These are phyloP conservation scores for Eragrostis curvula DNA, from an alignment of 176 grass and related monocot species.

Conservation along the genomic window DNA sequence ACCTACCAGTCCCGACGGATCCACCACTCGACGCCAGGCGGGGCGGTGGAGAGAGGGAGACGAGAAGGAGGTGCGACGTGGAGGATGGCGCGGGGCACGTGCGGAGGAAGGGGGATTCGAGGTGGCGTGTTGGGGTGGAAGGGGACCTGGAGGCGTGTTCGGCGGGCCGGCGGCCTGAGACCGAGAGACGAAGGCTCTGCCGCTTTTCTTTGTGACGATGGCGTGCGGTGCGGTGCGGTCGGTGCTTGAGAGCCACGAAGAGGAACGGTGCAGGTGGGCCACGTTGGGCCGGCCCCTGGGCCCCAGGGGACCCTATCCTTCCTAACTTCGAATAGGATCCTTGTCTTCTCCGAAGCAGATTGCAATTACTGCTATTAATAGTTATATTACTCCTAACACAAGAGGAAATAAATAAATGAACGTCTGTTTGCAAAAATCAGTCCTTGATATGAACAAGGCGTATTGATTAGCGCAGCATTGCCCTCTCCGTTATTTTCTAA, in stretches of 20 bases:
- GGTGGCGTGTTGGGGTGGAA: conserved; percentile 25
- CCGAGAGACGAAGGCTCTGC: background rate
- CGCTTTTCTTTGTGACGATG: conserved; percentile 23
- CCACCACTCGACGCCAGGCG: conserved; percentile 23
- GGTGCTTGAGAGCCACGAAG: background rate
- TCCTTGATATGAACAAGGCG: too few relatives aligned
- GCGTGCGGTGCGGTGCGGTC: conserved; percentile 1
- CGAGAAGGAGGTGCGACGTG: background rate
- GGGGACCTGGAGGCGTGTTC: conserved; percentile 25
- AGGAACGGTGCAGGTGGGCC: conserved; percentile 18
- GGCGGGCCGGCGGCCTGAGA: background rate
- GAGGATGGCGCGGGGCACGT: conserved; percentile 3
- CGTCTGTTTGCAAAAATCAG: too few relatives aligned
- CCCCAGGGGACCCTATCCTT: background rate
- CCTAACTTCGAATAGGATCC: background rate
- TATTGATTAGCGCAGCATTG: too few relatives aligned
- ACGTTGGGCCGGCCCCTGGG: background rate
- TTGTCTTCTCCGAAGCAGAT: conserved; percentile 11
- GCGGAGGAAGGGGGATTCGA: conserved; percentile 16
- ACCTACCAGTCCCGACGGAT: conserved; percentile 19
- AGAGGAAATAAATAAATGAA: too few relatives aligned
- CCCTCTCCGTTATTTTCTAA: too few relatives aligned
- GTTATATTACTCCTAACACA: too few relatives aligned
- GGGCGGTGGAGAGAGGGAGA: background rate
- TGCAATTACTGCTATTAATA: too few relatives aligned